Evolutionary conservation across 441 rosid genomes (phyloP), one percentile per base, ranked within the genome.

Genomic region (Aquilaria agallochum): DNA sequence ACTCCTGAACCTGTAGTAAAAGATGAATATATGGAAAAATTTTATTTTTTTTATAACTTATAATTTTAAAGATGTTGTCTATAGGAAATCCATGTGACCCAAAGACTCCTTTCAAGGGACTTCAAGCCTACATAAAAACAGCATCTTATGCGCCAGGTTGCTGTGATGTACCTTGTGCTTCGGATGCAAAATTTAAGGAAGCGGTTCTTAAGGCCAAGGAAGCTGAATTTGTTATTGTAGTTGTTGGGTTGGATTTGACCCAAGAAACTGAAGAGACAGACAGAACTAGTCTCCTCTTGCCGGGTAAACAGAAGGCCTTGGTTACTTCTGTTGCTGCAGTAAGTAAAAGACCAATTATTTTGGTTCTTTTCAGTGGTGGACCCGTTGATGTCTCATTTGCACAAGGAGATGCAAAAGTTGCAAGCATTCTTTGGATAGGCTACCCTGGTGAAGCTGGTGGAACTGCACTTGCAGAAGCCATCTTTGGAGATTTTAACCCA

Each of bases 371-470:
- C 5, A 86, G 94, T 44, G 94, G 94, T 3, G 94, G 90, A 36
- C 85, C 94, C 58, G 68, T 87, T 56, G 94, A 87, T 66, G 83
- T 87, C 27, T 65, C 84, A 3, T 82, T 84, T 11, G 88, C 90
- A 47, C 64, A 87, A 68, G 61, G 56, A 42, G 69, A 80, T 59
- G 80, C 79, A 9, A 61, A 50, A 42, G 55, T 87, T 5, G 76
- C 83, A n/a, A 73, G 90, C 78, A 87, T 87, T 62, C 59, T 84
- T 50, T 87, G 90, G 94, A 79, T 79, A 60, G 90, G 88, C 33
- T 84, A 87, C 68, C 94, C 88, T 51, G 88, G 94, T 31, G 90
- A 87, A 82, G 74, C 90, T 11, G 94, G 94, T 58, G 88, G 83
- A 53, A 76, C 57, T 76, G 90, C 94, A 32, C 80, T 87, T 3